Base-by-base conservation (phyloP, 1,139 yeast genomes). In the Yamadazyma jaroonii region DNA sequence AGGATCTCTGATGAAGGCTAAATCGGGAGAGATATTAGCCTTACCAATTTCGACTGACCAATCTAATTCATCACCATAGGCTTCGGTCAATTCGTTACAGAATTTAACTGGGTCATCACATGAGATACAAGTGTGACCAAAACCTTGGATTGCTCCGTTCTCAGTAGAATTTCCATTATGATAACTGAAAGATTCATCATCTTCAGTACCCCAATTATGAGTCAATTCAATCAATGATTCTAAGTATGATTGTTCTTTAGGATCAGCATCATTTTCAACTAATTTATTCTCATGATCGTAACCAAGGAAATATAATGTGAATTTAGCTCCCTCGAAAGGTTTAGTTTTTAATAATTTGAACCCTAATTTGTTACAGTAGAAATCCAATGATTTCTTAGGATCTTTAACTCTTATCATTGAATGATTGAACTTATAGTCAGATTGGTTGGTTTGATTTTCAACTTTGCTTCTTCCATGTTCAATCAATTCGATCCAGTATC, bases 191-290 rank as follows among this genome's bases (percentile, higher is more conserved):
- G 73, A 72, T 9, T 75, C 71, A 46, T 90, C 96, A 21, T 67
- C 56, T 57, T 92, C 98, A 12, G 97, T 86, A 22, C 97, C 98
- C 82, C 88, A 89, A 64, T 92, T 92, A 67, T 88, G 94, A 33
- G 97, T 90, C 56, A 92, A 72, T 63, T 92, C 98, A 37, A 92
- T 62, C 8, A 92, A 61, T 20, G 92, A 83, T 57, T 86, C 86
- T 32, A 56, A 14, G 22, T 38, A 32, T 49, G 25, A 73, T 60
- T 51, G 67, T 74, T 49, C 53, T 2, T 37, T 46, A 32, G 50
- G 50, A 3, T 55, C 47, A 35, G 62, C 29, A 15, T 70, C 58
- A 31, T 72, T 68, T 39, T 64, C 68, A 36, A 54, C 54, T 45
- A 62, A 65, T n/a, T 47, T 45, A 9, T 62, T 52, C 32, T 57